Evolutionary conservation across 192 early-diverging fungal species (phyloP).

Genomic region (Funneliformis geosporum): DNA sequence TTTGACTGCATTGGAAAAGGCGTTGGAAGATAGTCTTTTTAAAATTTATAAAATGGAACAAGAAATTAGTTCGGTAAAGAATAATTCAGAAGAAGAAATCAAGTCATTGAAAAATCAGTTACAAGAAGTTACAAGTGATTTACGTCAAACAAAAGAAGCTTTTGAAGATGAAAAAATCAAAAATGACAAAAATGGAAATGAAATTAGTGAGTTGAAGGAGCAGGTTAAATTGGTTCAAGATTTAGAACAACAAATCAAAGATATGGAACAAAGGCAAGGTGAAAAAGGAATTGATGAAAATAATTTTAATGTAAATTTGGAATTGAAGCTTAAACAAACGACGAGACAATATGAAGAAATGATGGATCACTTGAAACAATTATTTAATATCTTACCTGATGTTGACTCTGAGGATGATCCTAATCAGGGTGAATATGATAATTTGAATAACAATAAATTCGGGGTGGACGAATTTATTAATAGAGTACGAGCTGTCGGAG

Average conservation of each 20-base stretch:
- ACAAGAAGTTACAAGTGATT: neutral
- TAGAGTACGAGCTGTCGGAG: conserved; percentile 3
- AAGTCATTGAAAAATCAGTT: conserved; percentile 24
- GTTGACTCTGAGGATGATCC: neutral
- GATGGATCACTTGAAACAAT: conserved; percentile 2
- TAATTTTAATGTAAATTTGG: neutral
- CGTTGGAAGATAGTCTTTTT: conserved; percentile 34
- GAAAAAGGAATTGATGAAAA: neutral
- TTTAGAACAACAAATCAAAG: conserved; percentile 23
- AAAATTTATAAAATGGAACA: conserved; percentile 38
- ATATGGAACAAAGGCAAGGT: neutral
- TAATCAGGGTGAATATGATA: neutral
- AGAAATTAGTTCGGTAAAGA: conserved; percentile 16
- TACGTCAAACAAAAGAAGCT: neutral
- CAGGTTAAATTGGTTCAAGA: conserved; percentile 2
- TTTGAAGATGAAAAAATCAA: neutral
- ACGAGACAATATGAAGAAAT: conserved; percentile 18
- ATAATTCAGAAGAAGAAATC: conserved; percentile 23
- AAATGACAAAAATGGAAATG: neutral
- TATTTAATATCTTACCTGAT: conserved; percentile 2
- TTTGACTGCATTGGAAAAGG: conserved; percentile 38
- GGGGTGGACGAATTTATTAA: conserved; percentile 24
- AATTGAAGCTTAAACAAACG: conserved; percentile 11
- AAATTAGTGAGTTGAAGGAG: conserved; percentile 3
- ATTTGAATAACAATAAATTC: conserved; percentile 7